Evolutionary conservation across 192 early-diverging fungal genomes (phyloP), one percentile per base, ranked within the genome.

Genomic region (Coemansia sp.): DNA sequence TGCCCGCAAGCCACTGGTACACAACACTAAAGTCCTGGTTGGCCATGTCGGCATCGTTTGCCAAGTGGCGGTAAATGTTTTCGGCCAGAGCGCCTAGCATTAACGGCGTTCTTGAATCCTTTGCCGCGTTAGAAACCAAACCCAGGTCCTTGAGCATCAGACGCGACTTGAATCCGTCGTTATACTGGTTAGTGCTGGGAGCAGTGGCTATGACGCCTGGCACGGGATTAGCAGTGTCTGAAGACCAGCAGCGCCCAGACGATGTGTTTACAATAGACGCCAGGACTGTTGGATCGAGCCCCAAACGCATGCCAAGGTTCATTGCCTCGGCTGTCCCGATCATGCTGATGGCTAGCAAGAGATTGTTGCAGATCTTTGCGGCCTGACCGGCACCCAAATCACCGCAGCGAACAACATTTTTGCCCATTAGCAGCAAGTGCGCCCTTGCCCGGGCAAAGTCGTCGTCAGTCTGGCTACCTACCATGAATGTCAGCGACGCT

Each of bases 361-460:
- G 91, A 71, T 98, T 98, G 83, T 98, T 98, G 82, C 92, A 93
- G 44, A 98, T 94, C 72, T 98, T 98, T 52, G 93, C 94, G 0
- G 91, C 89, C 63, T 94, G 93, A 3, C 95, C 95, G 11, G 86
- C 88, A 2, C 95, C 95, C 70, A 86, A 79, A 0, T 62, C 61
- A 11, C 96, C 95, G 72, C 93, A 96, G 67, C 90, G 81, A 15
- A 92, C 85, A 55, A 97, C 88, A 55, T 93, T 94, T 68, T 91
- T 90, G 35, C 93, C 95, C 95, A 97, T 98, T 39, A 73, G 64
- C 37, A 66, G 59, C 40, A 93, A 59, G 43, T 80, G 63, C 6
- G 82, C 80, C 50, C 89, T 88, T 17, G 86, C 89, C 3, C 54
- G 22, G 21, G 89, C 84, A 69, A 92, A 92, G 33, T 84, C 84